These are phyloP conservation scores for Rhizopus sp. DNA, from an alignment of 371 early-diverging fungal genomes.

Conservation along the genomic window DNA sequence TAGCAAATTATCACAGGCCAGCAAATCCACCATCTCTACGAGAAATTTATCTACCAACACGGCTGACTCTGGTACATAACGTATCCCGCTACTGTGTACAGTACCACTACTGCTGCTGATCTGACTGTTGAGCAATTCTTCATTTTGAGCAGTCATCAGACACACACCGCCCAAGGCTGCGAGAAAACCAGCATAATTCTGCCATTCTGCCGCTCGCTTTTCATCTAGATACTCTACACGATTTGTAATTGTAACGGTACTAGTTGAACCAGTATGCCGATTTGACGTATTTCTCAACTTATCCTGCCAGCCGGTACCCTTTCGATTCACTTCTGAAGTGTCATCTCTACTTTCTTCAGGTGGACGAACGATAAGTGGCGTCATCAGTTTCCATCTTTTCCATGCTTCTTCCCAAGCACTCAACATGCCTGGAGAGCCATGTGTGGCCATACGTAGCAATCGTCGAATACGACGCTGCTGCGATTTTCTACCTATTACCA, in stretches of 20 bases:
- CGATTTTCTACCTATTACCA: constrained; percentile 65
- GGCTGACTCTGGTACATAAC: constrained; percentile 25
- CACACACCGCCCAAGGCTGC: constrained; percentile 69
- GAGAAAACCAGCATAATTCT: constrained; percentile 69
- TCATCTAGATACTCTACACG: constrained; percentile 27
- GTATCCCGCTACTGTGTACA: not conserved
- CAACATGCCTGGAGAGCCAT: constrained; percentile 72
- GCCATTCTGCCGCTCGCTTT: constrained; percentile 52
- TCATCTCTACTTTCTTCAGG: constrained; percentile 34
- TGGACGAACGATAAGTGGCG: constrained; percentile 36
- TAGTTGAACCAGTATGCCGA: not conserved
- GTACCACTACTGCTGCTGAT: not conserved
- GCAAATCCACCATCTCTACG: constrained; percentile 77
- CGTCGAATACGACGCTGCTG: constrained; percentile 76
- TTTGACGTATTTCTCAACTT: constrained; percentile 20
- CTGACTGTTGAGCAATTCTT: not conserved
- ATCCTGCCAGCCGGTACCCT: constrained; percentile 25
- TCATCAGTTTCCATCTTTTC: constrained; percentile 68
- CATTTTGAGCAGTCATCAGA: constrained; percentile 28
- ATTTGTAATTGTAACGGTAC: not conserved
- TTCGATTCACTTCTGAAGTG: not conserved
- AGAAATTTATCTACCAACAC: constrained; percentile 75
- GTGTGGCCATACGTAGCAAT: constrained; percentile 61
- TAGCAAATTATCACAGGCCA: constrained; percentile 78
- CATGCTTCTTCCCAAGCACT: constrained; percentile 86